phyloP scores from a whole-genome alignment of 208 protist species.

The Acanthamoeba lugdunensis region DNA sequence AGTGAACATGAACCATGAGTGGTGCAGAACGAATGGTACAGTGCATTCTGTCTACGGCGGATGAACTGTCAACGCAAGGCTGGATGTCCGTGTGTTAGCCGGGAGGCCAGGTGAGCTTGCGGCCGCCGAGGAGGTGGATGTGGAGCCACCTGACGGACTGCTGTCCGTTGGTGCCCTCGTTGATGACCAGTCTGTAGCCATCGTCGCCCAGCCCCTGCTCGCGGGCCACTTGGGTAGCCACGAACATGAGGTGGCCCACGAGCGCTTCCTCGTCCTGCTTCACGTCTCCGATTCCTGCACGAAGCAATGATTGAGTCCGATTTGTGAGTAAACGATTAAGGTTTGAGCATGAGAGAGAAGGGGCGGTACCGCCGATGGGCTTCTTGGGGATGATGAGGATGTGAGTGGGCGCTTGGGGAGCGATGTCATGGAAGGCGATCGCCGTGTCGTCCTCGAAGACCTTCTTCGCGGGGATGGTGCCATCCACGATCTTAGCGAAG shows the following conservation, averaged over 20 bases:
- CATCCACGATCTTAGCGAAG: conserved; percentile 84
- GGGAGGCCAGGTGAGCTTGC: conserved; percentile 85
- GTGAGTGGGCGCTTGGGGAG: conserved; percentile 83
- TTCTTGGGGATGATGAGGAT: conserved; percentile 86
- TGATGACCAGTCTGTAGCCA: conserved; percentile 82
- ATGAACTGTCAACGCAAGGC: too few relatives aligned
- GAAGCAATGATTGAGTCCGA: not conserved
- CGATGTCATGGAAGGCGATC: conserved; percentile 85
- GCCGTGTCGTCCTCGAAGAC: conserved; percentile 79
- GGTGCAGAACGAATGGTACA: not conserved
- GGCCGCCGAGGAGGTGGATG: conserved; percentile 86
- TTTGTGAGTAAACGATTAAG: not conserved
- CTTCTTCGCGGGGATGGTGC: conserved; percentile 78
- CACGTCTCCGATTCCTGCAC: conserved; percentile 19
- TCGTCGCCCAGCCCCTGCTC: conserved; percentile 46
- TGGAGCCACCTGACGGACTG: conserved; percentile 88
- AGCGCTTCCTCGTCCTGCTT: conserved; percentile 36
- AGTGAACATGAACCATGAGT: not conserved
- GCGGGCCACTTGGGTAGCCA: conserved; percentile 38
- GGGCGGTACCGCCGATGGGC: conserved; percentile 26
- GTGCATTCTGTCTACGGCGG: too few relatives aligned
- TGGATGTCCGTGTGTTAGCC: conserved; percentile 65
- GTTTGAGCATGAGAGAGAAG: not conserved
- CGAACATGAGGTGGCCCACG: conserved; percentile 42
- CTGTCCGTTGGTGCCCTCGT: conserved; percentile 84